These are phyloP conservation scores for Penicillium coprophilum DNA, from an alignment of 495 filamentous ascomycete species.

Conservation along the genomic window DNA sequence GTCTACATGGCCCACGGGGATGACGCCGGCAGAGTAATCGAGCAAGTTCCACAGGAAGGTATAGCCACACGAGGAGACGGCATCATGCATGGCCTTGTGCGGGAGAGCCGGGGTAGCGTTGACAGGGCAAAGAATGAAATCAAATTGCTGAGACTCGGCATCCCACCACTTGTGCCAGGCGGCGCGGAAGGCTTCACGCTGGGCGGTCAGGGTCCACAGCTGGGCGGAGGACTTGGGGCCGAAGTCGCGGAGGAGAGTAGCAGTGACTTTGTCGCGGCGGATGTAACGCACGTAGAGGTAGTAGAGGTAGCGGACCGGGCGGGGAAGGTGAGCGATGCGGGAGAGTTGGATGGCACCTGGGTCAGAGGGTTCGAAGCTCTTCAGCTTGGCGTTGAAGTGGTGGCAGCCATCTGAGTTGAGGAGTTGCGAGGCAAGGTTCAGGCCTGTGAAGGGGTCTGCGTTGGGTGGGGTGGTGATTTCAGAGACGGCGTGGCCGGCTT, in stretches of 20 bases:
- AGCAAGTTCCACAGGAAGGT: constrained; percentile 95
- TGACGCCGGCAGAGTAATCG: constrained; percentile 81
- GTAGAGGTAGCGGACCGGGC: constrained; percentile 79
- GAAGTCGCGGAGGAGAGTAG: constrained; percentile 71
- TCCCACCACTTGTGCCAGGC: constrained; percentile 85
- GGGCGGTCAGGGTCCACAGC: constrained; percentile 76
- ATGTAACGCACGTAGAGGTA: constrained; percentile 87
- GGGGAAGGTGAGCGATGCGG: constrained; percentile 69
- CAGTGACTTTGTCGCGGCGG: constrained; percentile 71
- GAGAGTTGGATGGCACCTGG: constrained; percentile 72
- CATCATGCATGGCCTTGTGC: constrained; percentile 81
- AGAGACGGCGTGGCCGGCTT: constrained; percentile 72
- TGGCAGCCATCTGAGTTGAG: constrained; percentile 84
- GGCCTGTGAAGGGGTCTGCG: constrained; percentile 66
- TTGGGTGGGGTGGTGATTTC: constrained; percentile 65
- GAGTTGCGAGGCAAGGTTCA: constrained; percentile 78
- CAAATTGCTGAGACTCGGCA: constrained; percentile 59
- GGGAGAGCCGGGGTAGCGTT: constrained; percentile 91
- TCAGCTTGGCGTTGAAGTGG: constrained; percentile 76
- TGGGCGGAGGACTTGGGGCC: constrained; percentile 66
- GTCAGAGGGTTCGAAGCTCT: constrained; percentile 78
- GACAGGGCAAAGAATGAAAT: constrained; percentile 79
- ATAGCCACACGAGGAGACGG: constrained; percentile 87
- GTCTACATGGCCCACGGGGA: constrained; percentile 87
- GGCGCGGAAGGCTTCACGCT: constrained; percentile 73